Evolutionary conservation across 352 stramenopile species (phyloP), one percentile per base, ranked within the genome.

Genomic region (Pythium sukuiense): DNA sequence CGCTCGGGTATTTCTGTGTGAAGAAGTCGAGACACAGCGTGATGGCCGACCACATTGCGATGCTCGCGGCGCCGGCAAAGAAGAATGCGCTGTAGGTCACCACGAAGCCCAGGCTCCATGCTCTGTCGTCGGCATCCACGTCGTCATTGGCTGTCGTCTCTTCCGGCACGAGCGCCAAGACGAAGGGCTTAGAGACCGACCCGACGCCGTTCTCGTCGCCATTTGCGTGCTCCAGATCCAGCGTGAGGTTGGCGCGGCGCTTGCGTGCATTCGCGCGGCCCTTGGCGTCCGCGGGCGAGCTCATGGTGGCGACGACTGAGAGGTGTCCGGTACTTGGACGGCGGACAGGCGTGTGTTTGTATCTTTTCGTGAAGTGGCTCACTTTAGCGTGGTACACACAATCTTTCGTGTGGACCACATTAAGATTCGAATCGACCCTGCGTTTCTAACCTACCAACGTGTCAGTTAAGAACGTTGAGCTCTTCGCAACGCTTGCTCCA

Each of bases 21-120:
- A 93, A 92, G 61, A 87, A 85, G 63, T 85, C 82, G 56, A 93
- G 81, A 30, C 73, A 89, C n/a, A 93, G 71, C 43, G 83, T 91
- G 67, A 91, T 79, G 59, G 77, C 83, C 39, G 80, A 87, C 85
- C 85, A 93, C 77, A 90, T 90, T 58, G 85, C 79, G 66, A 93
- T 81, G 41, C 70, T 75, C 12, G 81, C 72, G n/a, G 83, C 83
- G 20, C 85, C 85, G 0, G 76, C 77, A 48, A 89, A 89, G 72
- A 89, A 92, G 75, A 93, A 93, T 45, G 81, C 76, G 61, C 72
- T 76, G 66, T 93, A 93, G 29, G 85, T 89, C 64, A 90, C 39
- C 43, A 70, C 71, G 61, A 88, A 87, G 39, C 81, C 81, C 26
- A 63, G 37, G 59, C 62, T 74, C 72, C 58, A 71, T 27, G 33